Evolutionary conservation across 805 yeast genomes (phyloP), one percentile per base, ranked within the genome.

Genomic region (Aciculoconidium aculeatum): DNA sequence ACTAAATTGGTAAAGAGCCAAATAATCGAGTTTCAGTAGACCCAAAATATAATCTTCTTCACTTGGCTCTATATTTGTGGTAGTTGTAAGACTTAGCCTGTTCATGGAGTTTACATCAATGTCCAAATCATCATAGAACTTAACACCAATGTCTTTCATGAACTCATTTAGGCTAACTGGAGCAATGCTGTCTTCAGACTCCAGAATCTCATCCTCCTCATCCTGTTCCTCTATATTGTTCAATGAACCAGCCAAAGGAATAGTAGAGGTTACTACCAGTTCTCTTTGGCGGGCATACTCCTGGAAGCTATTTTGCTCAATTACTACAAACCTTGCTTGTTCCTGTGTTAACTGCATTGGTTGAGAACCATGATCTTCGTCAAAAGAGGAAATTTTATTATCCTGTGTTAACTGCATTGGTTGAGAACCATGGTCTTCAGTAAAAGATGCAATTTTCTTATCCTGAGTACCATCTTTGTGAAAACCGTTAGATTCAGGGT

Each of bases 1-100:
- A 32, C 77, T 69, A 36, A 74, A 72, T 17, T 72, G 71, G 39
- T 64, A 67, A 40, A 75, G 57, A 25, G 72, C 73, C 15, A 70
- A 48, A 9, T 62, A 41, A 6, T 70, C 69, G 9, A 71, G 46
- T 28, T 60, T 57, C 11, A 64, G 58, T 12, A 54, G 49, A 0
- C 70, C 70, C 13, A 40, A 41, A 4, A 60, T 49, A 36, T 54
- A 68, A 21, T 67, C 75, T 4, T 41, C 41, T 19, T 51, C 36
- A 4, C 39, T 38, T n/a, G 46, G 34, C 1, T 30, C 15, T 20
- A 32, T 20, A 7, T 32, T 25, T 14, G 34, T 41, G 4, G 27
- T 22, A 10, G 37, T 22, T 1, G 56, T 41, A 2, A 51, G 30
- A 17, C 56, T 47, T 11, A 51, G 32, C 21, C 56, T 39, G 6